phyloP scores from a whole-genome alignment of 2,329 filamentous ascomycete genomes.

The Plenodomus lindquistii region DNA sequence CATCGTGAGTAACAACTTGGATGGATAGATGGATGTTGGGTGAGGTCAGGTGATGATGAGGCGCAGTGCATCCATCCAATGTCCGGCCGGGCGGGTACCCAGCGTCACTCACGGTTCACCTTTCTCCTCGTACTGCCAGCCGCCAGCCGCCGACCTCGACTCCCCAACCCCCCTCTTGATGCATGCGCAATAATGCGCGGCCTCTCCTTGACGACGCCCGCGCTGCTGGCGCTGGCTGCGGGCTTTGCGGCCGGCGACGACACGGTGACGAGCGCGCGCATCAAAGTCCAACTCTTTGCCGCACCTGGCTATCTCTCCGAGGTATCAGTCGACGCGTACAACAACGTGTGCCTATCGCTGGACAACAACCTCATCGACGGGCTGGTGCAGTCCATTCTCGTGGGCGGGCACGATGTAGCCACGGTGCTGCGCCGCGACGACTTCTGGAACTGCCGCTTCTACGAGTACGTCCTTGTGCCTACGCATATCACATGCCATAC shows the following conservation, averaged over 20 bases:
- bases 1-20: no score
- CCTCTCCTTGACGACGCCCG: slow-evolving; percentile 3
- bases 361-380: slow-evolving; percentile 43
- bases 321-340: slow-evolving; percentile 36
- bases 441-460: slow-evolving; percentile 41
- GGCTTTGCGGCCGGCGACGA: slow-evolving; percentile 15
- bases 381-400: slow-evolving; percentile 33
- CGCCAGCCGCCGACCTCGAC: no score
- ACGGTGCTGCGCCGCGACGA: slow-evolving; percentile 31
- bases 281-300: slow-evolving; percentile 43
- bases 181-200: slow-evolving; percentile 10
- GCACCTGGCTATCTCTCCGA: slow-evolving; percentile 37
- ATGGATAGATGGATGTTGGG: no score
- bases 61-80: background rate
- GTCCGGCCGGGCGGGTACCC: no score
- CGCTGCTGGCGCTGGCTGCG: slow-evolving; percentile 8
- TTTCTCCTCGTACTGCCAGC: no score
- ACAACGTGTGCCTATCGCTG: slow-evolving; percentile 34
- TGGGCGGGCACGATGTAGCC: slow-evolving; percentile 35
- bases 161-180: background rate
- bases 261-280: slow-evolving; percentile 25
- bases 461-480: slow-evolving; percentile 30
- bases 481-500: no score
- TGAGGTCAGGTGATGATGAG: no score
- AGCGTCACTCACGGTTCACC: no score